Conservation (phyloP, 305 asterid genomes). For the Fraxinus angustifolia region DNA sequence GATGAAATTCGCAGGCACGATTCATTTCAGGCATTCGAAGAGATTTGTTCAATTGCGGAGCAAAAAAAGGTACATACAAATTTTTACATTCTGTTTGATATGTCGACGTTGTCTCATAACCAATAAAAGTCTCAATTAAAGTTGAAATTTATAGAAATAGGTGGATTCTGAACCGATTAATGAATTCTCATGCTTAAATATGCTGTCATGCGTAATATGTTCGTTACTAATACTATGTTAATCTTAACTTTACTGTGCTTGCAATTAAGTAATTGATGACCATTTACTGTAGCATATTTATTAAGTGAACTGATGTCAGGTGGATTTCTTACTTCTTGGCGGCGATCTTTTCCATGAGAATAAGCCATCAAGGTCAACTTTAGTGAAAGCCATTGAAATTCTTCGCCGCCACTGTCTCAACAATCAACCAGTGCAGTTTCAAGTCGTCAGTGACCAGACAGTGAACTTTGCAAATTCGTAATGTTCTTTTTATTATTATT, state of each 20-base stretch:
- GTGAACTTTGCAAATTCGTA: slow-evolving; percentile 87
- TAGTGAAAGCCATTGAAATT: slow-evolving; percentile 88
- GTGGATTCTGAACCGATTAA: not conserved
- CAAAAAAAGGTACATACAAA: slow-evolving; percentile 58
- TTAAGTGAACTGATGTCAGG: slow-evolving; percentile 37
- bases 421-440: slow-evolving; percentile 79
- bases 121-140: not conserved
- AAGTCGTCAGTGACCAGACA: slow-evolving; percentile 96
- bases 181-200: not conserved
- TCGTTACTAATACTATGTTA: not conserved
- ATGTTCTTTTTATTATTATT: slow-evolving; percentile 5
- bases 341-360: slow-evolving; percentile 98
- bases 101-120: not conserved
- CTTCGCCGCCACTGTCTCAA: slow-evolving; percentile 90
- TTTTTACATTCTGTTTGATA: not conserved
- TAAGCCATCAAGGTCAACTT: slow-evolving; percentile 91
- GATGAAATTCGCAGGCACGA: slow-evolving; percentile 94
- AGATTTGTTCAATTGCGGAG: slow-evolving; percentile 95
- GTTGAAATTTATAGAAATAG: not conserved
- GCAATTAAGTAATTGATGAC: not conserved
- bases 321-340: slow-evolving; percentile 88
- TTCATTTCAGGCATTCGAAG: slow-evolving; percentile 92
- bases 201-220: not conserved
- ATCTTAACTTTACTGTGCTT: not conserved
- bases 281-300: not conserved